Evolutionary conservation across 148 eudicot genomes (phyloP).

Genomic region (Fagopyrum homotropicum): DNA sequence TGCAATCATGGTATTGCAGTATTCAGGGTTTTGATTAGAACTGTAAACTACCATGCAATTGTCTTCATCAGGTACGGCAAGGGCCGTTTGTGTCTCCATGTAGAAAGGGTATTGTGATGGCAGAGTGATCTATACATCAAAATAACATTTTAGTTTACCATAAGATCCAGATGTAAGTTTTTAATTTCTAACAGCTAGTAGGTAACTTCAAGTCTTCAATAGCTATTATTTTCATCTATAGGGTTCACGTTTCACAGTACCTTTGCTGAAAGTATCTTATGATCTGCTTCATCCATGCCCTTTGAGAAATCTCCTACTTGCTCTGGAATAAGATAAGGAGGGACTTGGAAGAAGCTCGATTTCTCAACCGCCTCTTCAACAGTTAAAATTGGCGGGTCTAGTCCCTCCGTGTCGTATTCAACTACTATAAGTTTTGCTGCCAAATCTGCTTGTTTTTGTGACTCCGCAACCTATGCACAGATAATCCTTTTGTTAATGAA

Average conservation of each 20-base stretch:
- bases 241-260: constrained; percentile 25
- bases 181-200: not conserved
- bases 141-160: not conserved
- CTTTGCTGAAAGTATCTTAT: constrained; percentile 76
- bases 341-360: constrained; percentile 71
- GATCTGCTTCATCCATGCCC: constrained; percentile 93
- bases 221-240: not conserved
- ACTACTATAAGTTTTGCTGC: constrained; percentile 58
- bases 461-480: constrained; percentile 60
- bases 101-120: constrained; percentile 77
- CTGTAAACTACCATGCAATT: constrained; percentile 79
- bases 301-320: constrained; percentile 67
- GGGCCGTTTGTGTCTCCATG: constrained; percentile 80
- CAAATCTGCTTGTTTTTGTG: constrained; percentile 68
- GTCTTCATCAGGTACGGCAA: constrained; percentile 90
- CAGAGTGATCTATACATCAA: constrained; percentile 48
- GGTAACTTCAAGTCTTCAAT: not conserved
- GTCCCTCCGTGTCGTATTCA: constrained; percentile 53
- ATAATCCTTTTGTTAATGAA: not conserved
- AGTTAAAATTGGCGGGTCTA: constrained; percentile 80
- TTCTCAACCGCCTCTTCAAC: constrained; percentile 87
- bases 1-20: constrained; percentile 44
- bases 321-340: constrained; percentile 45
- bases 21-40: constrained; percentile 74
- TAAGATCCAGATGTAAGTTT: not conserved